Base-by-base conservation (phyloP, 805 yeast species). In the Groenewaldozyma tartarivorans region DNA sequence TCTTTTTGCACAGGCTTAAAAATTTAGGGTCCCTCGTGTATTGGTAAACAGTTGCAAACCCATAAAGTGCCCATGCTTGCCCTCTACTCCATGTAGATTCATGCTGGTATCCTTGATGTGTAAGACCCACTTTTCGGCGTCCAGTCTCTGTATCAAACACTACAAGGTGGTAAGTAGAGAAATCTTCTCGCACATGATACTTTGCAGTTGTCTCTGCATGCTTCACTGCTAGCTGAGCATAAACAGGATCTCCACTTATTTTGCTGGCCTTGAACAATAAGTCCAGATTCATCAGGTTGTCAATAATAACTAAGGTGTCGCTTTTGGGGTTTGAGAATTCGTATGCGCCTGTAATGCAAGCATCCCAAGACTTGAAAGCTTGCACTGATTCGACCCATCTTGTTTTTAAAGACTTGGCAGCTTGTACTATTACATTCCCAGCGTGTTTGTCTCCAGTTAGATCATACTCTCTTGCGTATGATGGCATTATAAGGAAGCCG, bases 41-140 rank as follows among this genome's bases (percentile, higher is more conserved):
- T 33, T 36, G 22, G 43, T 57, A 59, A 13, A 50, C 47, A 20
- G 48, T 52, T 5, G 56, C 54, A 42, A 40, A 59, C 1, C 63
- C 63, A 33, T 55, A 46, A 7, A 59, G 31, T 3, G 55, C 61
- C 63, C 63, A 58, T 3, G 63, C 54, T 44, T 57, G 62, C 30
- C 63, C 63, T n/a, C 62, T 50, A 6, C 55, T 41, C 63, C 63
- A 59, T 24, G 52, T 44, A 5, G 55, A 32, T 11, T 54, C 59
- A 40, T 59, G 56, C 11, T 41, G 44, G 33, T 48, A 56, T 7
- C 63, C 62, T 43, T 59, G 62, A 35, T 51, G 43, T 19, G 62
- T 58, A 39, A 55, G 48, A 18, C 51, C 53, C 6, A 51, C 55
- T 31, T 48, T 52, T 2, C 43, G 44, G 3, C 33, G 31, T 3